Evolutionary conservation across 331 rosid species (phyloP).

Genomic region (Telfairia occidentalis): DNA sequence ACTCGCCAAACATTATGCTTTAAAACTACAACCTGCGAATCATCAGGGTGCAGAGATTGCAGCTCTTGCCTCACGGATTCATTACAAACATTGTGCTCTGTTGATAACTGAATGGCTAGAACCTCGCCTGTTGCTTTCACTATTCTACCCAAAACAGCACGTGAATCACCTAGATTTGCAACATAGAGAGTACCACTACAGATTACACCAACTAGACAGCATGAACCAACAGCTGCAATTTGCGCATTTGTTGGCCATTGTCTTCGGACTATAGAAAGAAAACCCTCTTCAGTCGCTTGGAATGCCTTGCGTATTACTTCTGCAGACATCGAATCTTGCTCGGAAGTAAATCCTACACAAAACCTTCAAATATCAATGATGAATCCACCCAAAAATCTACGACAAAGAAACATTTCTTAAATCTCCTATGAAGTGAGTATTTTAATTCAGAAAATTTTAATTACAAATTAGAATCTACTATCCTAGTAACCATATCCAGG

Average conservation of each 20-base stretch:
- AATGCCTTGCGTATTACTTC: conserved; percentile 91
- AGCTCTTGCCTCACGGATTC: conserved; percentile 84
- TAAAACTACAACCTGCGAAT: conserved; percentile 70
- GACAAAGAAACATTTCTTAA: neutral
- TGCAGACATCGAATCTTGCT: conserved; percentile 71
- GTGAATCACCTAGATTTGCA: conserved; percentile 91
- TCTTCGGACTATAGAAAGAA: conserved; percentile 59
- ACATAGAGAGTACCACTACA: conserved; percentile 66
- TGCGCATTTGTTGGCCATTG: conserved; percentile 74
- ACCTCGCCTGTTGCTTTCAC: conserved; percentile 84
- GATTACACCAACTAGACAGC: conserved; percentile 87
- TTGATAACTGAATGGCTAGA: conserved; percentile 59
- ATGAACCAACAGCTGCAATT: conserved; percentile 99
- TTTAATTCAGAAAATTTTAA: neutral
- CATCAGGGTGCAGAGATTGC: conserved; percentile 84
- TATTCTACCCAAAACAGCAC: conserved; percentile 92
- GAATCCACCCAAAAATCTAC: neutral
- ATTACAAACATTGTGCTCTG: conserved; percentile 74
- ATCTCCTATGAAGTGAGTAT: neutral
- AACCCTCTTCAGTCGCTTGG: conserved; percentile 96
- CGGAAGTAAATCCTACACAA: conserved; percentile 65
- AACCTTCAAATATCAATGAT: neutral
- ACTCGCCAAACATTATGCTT: conserved; percentile 98
- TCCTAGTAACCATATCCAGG: neutral
- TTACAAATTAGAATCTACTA: neutral